Conservation (phyloP, 345 rosid species). For the Reutealis trisperma region DNA sequence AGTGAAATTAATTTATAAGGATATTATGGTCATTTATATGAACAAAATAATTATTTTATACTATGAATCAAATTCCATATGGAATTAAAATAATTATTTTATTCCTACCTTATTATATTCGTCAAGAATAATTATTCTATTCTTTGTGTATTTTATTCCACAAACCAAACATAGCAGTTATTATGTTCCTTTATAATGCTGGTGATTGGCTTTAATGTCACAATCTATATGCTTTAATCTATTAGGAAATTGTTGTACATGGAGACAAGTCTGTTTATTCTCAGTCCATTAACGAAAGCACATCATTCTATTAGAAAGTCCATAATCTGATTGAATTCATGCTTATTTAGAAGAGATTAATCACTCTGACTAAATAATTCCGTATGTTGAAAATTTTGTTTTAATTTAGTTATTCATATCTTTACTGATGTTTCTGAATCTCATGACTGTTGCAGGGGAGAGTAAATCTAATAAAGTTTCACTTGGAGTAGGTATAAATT, state of each 20-base stretch:
- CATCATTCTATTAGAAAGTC: neutral
- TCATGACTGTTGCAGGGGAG: constrained; percentile 29
- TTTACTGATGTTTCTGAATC: constrained; percentile 29
- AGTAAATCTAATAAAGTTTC: neutral
- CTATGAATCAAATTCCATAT: no score
- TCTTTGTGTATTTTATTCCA: no score
- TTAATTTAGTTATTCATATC: neutral
- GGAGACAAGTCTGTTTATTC: neutral
- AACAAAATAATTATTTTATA: no score
- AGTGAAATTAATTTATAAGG: no score
- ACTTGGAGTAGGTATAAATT: constrained; percentile 31
- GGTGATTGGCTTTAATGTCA: neutral
- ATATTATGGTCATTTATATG: no score
- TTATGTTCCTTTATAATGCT: neutral
- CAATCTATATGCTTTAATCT: neutral
- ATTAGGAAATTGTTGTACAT: neutral
- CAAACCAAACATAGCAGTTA: no score
- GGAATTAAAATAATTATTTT: no score
- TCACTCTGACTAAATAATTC: neutral
- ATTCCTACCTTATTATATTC: no score
- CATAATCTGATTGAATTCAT: neutral
- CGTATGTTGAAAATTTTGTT: neutral
- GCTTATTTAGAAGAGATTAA: neutral
- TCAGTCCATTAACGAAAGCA: no score
- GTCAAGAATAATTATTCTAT: no score